Base-by-base conservation (phyloP, 1,284 basidiomycete genomes). In the Rhodotorula mucilaginosa region DNA sequence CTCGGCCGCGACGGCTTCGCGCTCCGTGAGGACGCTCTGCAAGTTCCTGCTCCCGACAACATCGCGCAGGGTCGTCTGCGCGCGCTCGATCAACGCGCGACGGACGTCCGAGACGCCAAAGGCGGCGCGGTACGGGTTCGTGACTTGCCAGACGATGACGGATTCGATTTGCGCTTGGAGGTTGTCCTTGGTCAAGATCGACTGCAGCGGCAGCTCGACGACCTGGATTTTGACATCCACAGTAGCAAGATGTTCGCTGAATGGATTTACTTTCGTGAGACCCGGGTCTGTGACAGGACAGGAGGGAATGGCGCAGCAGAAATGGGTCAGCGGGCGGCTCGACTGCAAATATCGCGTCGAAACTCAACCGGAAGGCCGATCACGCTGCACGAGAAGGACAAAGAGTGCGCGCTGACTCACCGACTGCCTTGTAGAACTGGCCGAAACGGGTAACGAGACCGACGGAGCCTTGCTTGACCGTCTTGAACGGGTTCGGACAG, bases 1-100 rank as follows among this genome's bases (percentile, higher is more conserved):
- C 82, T 97, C 95, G 79, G 90, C 90, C 5, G 95, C 96, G 74
- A 98, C 93, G 68, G 92, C 93, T 80, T 98, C 96, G 74, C 96
- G 91, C 82, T 98, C 95, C 8, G 84, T 83, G 29, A 86, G 82
- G 64, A 86, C 81, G 34, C 79, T 81, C 76, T 86, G 85, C 39
- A 86, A 80, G 29, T 78, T 76, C 31, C 79, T 61, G 1, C n/a
- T 89, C 89, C 78, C 78, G 72, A 92, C 89, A 65, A 92, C 94
- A 78, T 97, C 92, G 58, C 95, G 89, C 26, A 98, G 86, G 16
- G 95, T 98, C 3, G 95, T 97, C 82, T 97, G 94, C 2, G 95
- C 92, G 79, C 95, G 90, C 83, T 98, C 94, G 70, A 90, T 85
- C 73, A 98, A 88, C 0, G 94, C 93, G 76, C 88, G 87, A 67